Percentiles rank a stretch among this genome's conserved stretches.
Conservation (phyloP, 805 yeast genomes). For the Kuraishia piskuri region DNA sequence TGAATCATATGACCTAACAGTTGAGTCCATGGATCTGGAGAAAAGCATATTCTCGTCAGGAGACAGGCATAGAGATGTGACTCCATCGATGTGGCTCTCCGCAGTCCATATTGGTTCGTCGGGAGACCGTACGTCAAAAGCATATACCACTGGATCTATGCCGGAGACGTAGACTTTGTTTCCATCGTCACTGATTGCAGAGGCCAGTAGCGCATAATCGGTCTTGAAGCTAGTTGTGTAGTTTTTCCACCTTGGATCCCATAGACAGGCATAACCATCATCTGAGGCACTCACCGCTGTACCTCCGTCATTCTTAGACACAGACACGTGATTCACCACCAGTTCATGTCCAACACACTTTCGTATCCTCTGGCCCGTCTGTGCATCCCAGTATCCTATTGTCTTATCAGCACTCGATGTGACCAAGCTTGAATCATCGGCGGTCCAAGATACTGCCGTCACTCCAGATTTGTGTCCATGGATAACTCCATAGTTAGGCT, state of each 20-base stretch:
- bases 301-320: constrained; percentile 17
- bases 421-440: constrained; percentile 32
- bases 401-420: constrained; percentile 57
- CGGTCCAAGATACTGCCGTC: constrained; percentile 47
- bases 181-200: constrained; percentile 26
- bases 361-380: constrained; percentile 44
- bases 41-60: constrained; percentile 35
- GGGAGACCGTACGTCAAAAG: constrained; percentile 46
- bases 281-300: constrained; percentile 51
- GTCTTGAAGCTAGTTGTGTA: constrained; percentile 31
- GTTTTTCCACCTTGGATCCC: constrained; percentile 58
- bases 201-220: constrained; percentile 53
- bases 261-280: constrained; percentile 48
- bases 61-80: constrained; percentile 47
- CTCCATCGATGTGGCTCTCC: constrained; percentile 37
- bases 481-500: constrained; percentile 34
- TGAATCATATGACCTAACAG: constrained; percentile 50
- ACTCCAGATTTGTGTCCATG: constrained; percentile 59
- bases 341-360: constrained; percentile 44
- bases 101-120: constrained; percentile 36
- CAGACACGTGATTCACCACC: constrained; percentile 48
- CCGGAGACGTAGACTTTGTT: constrained; percentile 49
- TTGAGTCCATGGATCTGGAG: constrained; percentile 49
- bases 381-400: constrained; percentile 53
- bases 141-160: constrained; percentile 53